Evolutionary conservation across 2,329 filamentous ascomycete species (phyloP).

Genomic region (Penicillium aurantiogriseum): DNA sequence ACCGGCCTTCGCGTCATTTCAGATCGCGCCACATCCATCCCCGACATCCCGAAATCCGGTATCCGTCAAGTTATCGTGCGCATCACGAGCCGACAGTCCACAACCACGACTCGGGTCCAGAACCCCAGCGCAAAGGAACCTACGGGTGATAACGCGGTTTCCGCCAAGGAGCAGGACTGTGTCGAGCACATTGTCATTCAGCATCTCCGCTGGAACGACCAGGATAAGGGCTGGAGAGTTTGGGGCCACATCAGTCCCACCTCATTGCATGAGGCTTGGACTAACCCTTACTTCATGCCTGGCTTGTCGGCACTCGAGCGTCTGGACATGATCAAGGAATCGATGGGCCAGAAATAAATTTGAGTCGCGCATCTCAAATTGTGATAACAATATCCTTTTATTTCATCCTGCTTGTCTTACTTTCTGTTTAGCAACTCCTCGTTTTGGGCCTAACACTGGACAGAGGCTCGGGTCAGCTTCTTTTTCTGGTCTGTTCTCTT

Average conservation of each 20-base stretch:
- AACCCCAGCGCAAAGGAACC: background rate
- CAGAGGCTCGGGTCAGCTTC: background rate
- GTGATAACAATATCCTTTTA: background rate
- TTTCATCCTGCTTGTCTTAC: background rate
- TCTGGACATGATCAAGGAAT: slow-evolving; percentile 32
- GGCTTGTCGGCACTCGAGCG: slow-evolving; percentile 38
- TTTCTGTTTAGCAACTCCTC: background rate
- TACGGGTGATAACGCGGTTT: slow-evolving; percentile 9
- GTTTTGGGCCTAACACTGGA: background rate
- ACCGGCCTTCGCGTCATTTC: slow-evolving; percentile 40
- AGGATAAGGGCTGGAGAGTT: slow-evolving; percentile 48
- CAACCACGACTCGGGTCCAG: slow-evolving; percentile 22
- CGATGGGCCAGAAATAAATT: slow-evolving; percentile 12
- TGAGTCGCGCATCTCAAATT: background rate
- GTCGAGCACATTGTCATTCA: slow-evolving; percentile 54
- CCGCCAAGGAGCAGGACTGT: slow-evolving; percentile 43
- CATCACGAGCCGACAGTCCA: slow-evolving; percentile 41
- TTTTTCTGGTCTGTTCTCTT: background rate
- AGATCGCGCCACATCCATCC: slow-evolving; percentile 45
- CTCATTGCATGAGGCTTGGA: slow-evolving; percentile 39
- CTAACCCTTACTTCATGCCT: slow-evolving; percentile 34
- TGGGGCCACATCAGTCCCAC: slow-evolving; percentile 51
- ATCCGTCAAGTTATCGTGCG: slow-evolving; percentile 42
- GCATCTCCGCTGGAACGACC: slow-evolving; percentile 43
- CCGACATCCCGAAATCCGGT: slow-evolving; percentile 38